Evolutionary conservation across 1,139 yeast species (phyloP), one percentile per base, ranked within the genome.

Genomic region (Geotrichum macrosporum): DNA sequence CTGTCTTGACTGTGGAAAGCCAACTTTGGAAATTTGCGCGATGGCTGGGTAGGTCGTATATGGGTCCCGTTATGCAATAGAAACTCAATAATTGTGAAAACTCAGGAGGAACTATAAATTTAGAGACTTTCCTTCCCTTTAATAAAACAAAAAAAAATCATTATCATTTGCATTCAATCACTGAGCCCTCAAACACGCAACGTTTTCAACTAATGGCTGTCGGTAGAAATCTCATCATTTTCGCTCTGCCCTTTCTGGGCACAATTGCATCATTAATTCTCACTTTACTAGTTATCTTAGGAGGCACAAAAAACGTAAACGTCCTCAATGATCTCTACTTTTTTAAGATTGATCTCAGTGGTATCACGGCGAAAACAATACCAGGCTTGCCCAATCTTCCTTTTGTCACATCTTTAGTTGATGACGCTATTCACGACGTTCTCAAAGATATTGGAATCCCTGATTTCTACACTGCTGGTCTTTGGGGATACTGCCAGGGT

Each of bases 401-500:
- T 12, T 18, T 53, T 4, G 24, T 53, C 1, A 32, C 37, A 3
- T 13, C 45, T 10, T 21, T 36, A 19, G n/a, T 54, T 52, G 50
- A 53, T 44, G 33, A 47, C 18, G 52, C 50, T 29, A 50, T 53
- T 41, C 35, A 41, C 19, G 36, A 51, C 12, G 38, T 53, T 10
- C 51, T 57, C 26, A 47, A 57, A 5, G 65, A 62, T 34, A 59
- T 78, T 38, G 85, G 86, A 1, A 65, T 83, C 27, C 69, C 84
- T 5, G 78, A 78, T 42, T 76, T 78, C 22, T 83, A 82, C 61
- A 72, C 80, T 13, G 68, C 82, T 35, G 79, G 87, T 40, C 72
- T 75, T 61, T 83, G 88, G 79, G 89, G 88, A 27, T 84, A 81
- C 66, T 84, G 94, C 64, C 69, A 74, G 56, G 92, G 89, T n/a